Base-by-base conservation (phyloP, 2,329 filamentous ascomycete genomes). In the Pseudopithomyces chartarum region DNA sequence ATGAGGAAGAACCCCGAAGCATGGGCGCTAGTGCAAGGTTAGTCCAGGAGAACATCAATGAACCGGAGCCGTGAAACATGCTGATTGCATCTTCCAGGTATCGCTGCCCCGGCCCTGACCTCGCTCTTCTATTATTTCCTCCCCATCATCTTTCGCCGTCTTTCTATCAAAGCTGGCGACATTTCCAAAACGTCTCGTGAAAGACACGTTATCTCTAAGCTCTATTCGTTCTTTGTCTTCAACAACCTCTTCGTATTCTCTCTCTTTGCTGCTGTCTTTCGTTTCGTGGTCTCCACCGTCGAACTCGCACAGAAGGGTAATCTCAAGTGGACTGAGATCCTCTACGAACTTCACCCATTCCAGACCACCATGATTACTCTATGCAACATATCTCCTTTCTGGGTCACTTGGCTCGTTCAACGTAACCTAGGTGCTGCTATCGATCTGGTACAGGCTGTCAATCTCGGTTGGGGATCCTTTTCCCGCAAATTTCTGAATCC, bases 161-260 rank as follows among this genome's bases (percentile, higher is more conserved):
- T 99, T 36, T 90, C 92, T 6, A 89, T 92, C 58, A 86, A 86
- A 63, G 90, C 91, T 4, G 95, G 95, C 61, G 94, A 98, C 71
- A 84, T 90, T 62, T 96, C 92, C 46, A 99, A 98, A 78, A 96
- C 91, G 0, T 91, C 91, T 23, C 87, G 95, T 53, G 95, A 99
- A 74, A 85, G 92, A 29, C 94, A 98, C 74, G 95, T 99, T 51
- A 84, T 95, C 57, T 88, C 87, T 60, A 96, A 96, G 76, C 84
- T 99, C 2, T 99, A 96, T 77, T 85, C 90, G 17, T 99, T 99
- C 80, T 99, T 99, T 76, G 86, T 97, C 51, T 92, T 99, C 82
- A 99, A 99, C 84, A 98, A 98, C 71, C 78, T 99, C 54, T 81
- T 99, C 63, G 88, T 98, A 56, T 98, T 98, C 76, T 97, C 93